phyloP scores from a whole-genome alignment of 148 eudicot species.

The Diospyros lotus region DNA sequence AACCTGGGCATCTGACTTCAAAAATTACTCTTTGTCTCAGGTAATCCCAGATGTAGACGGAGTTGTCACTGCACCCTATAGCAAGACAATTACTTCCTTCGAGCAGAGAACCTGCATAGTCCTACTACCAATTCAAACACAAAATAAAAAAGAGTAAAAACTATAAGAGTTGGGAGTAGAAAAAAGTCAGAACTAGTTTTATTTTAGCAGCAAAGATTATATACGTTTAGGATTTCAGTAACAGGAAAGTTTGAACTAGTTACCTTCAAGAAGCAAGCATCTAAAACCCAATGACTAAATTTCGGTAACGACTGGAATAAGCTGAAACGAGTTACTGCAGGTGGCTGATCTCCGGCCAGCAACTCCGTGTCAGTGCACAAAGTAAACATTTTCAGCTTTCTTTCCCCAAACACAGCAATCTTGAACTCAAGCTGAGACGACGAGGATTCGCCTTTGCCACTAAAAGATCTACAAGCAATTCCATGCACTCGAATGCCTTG shows the following conservation, averaged over 20 bases:
- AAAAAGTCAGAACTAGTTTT: neutral
- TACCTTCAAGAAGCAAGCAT: constrained; percentile 72
- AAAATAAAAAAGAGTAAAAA: neutral
- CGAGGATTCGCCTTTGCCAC: constrained; percentile 5
- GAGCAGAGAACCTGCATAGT: constrained; percentile 23
- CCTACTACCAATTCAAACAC: constrained; percentile 34
- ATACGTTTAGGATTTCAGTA: neutral
- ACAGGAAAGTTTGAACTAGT: neutral
- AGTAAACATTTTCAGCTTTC: constrained; percentile 61
- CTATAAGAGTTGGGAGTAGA: neutral
- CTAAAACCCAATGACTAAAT: constrained; percentile 80
- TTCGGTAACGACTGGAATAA: constrained; percentile 53
- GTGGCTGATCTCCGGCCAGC: constrained; percentile 4
- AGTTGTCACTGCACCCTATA: constrained; percentile 84
- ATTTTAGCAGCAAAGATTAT: neutral
- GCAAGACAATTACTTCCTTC: constrained; percentile 45
- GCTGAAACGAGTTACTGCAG: constrained; percentile 19
- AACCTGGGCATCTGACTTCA: constrained; percentile 65
- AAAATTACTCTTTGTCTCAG: constrained; percentile 19
- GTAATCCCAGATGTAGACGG: constrained; percentile 69
- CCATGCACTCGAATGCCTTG: constrained; percentile 89
- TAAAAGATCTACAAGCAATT: constrained; percentile 27
- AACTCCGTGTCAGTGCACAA: constrained; percentile 27
- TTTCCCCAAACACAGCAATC: constrained; percentile 72
- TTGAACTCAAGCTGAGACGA: constrained; percentile 20